Base-by-base conservation (phyloP, 176 grass and related monocot genomes). In the Alloteropsis semialata region DNA sequence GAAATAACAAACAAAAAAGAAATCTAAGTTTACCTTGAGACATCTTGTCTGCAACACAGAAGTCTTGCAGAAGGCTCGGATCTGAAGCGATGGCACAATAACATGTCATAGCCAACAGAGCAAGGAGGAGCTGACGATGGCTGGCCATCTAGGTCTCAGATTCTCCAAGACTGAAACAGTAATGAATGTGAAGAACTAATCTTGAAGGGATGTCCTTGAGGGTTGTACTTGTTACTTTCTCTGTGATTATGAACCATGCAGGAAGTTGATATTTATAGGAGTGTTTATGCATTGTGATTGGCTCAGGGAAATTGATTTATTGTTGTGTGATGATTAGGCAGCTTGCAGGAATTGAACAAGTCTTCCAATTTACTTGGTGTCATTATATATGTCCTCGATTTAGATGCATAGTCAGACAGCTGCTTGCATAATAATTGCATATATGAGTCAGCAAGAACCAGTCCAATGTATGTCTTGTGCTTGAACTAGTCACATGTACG, bases 41-140 rank as follows among this genome's bases (percentile, higher is more conserved):
- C 39, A 5, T 63, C 75, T 46, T 79, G 51, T 59, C 53, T 11
- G 38, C 76, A 36, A 79, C 76, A 0, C 59, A 79, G 43, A 79
- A 48, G 43, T 79, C 60, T 43, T 79, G 77, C 21, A 79, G 77
- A 66, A 37, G 60, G 77, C 60, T 66, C 0, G 77, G 76, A 64
- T 79, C 59, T 15, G 59, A 79, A 13, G 76, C 76, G 3, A 49
- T 65, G 43, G 29, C 29, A 30, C 42, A 28, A 41, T 25, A 78
- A 25, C 57, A 63, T 6, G 75, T 33, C n/a, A 42, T 13, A 21
- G 36, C 75, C 39, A 78, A 32, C 38, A 46, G 8, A 29, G 39
- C 70, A 74, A 74, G 70, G 9, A 54, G 18, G 16, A 36, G 14
- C 41, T n/a, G n/a, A n/a, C 8, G 29, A 36, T 21, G 71, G 10